Percentiles rank a stretch among this genome's conserved stretches.
Conservation (phyloP, 106 monocot genomes). For the Iris macrosiphon region DNA sequence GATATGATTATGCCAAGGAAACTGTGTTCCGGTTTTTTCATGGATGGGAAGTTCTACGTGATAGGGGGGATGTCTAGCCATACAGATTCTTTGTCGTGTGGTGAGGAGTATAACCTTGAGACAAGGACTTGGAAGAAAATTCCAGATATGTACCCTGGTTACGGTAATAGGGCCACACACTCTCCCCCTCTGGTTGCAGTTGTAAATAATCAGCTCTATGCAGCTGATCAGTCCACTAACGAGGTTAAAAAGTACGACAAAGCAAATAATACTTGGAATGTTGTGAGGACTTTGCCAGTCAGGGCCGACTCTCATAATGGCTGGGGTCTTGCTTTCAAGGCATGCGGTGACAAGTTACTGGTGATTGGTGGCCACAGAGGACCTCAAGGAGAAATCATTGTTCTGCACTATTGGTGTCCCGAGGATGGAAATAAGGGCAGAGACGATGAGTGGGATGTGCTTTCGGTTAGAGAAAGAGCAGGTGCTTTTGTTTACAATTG, state of each 20-base stretch:
- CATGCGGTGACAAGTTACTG: slow-evolving; percentile 64
- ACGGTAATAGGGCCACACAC: slow-evolving; percentile 51
- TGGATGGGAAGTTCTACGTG: slow-evolving; percentile 89
- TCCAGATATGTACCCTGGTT: slow-evolving; percentile 63
- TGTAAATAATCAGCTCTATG: slow-evolving; percentile 88
- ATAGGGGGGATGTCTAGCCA: slow-evolving; percentile 73
- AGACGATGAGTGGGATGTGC: slow-evolving; percentile 56
- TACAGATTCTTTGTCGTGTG: slow-evolving; percentile 73
- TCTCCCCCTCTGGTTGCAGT: slow-evolving; percentile 88
- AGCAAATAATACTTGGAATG: slow-evolving; percentile 62
- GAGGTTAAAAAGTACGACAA: slow-evolving; percentile 84
- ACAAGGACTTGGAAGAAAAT: slow-evolving; percentile 73
- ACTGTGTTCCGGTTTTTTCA: slow-evolving; percentile 78
- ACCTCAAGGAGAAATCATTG: slow-evolving; percentile 59
- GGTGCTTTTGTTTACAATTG: slow-evolving; percentile 87
- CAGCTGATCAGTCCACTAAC: slow-evolving; percentile 59
- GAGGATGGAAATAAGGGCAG: slow-evolving; percentile 47
- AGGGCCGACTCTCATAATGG: slow-evolving; percentile 75
- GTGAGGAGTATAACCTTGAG: slow-evolving; percentile 70
- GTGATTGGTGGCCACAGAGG: slow-evolving; percentile 73
- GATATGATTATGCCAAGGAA: slow-evolving; percentile 68
- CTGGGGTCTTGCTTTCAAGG: slow-evolving; percentile 91
- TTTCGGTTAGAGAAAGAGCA: slow-evolving; percentile 55
- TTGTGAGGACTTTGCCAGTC: slow-evolving; percentile 65
- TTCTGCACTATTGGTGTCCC: slow-evolving; percentile 66